Evolutionary conservation across 2,329 filamentous ascomycete genomes (phyloP), one percentile per base, ranked within the genome.

Genomic region (Epichloe elymi): DNA sequence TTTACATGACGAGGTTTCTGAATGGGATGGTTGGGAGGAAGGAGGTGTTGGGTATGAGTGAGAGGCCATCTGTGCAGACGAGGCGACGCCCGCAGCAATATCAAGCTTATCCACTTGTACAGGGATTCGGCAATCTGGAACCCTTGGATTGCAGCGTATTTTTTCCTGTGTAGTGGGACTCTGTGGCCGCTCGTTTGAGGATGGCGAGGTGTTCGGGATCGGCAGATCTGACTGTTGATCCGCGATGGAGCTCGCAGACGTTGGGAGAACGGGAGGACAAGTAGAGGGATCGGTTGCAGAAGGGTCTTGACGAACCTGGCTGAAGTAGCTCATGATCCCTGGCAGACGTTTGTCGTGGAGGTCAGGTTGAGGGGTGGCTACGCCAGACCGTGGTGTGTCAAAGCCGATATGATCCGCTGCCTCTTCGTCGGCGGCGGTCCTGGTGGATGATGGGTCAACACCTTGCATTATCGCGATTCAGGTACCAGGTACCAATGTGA

Each of bases 241-340:
- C 55, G 54, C 54, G 54, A 58, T 51, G 57, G 57, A 51, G 56
- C 55, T 67, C 60, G 67, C 67, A 61, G 65, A 65, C 61, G 57
- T 61, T 65, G 62, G 63, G 63, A 67, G 59, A 66, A 66, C 61
- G 67, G 68, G 66, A 56, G 55, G 59, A 57, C 54, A 56, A 54
- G 56, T 59, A 57, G 55, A 55, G 51, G 56, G 48, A 51, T 57
- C 67, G 65, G 59, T 74, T 70, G 70, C 66, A 77, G 79, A 78
- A 82, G 83, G 81, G 75, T 79, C 81, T 77, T 80, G 79, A 96
- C 93, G 84, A 95, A 98, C 93, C 91, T 98, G 93, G 75, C 85
- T 86, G 79, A 97, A 95, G 78, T 93, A 96, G 76, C 85, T 94
- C 79, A 93, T 85, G 74, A 97, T 95, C 67, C 89, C 88, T 60